phyloP scores from a whole-genome alignment of 2,329 filamentous ascomycete genomes.

The Ceratocystis huliohia region DNA sequence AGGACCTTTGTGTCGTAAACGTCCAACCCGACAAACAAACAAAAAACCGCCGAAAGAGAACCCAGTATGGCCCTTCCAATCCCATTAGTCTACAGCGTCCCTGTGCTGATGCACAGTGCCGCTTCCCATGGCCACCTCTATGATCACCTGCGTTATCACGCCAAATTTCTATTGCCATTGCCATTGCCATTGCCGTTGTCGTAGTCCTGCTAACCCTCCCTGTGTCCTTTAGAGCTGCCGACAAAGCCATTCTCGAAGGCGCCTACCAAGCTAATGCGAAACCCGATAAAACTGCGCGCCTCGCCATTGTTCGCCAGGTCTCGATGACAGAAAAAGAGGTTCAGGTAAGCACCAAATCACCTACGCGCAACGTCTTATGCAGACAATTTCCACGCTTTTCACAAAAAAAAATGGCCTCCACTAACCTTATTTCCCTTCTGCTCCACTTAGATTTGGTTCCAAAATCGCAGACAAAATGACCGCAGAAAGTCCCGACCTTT shows the following conservation, averaged over 20 bases:
- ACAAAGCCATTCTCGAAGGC: constrained; percentile 76
- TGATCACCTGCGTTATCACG: no score
- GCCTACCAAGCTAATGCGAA: constrained; percentile 78
- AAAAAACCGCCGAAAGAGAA: constrained; percentile 22
- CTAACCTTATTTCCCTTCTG: background rate
- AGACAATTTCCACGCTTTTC: background rate
- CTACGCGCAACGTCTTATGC: background rate
- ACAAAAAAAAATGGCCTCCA: background rate
- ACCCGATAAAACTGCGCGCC: constrained; percentile 78
- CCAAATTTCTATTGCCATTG: background rate
- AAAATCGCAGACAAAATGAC: constrained; percentile 87
- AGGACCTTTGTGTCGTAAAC: constrained; percentile 22
- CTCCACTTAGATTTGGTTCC: constrained; percentile 79
- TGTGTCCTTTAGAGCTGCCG: constrained; percentile 54
- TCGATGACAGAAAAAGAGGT: constrained; percentile 91
- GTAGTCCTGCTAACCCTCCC: constrained; percentile 20
- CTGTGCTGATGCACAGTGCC: no score
- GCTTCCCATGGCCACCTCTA: no score
- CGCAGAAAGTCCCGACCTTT: constrained; percentile 77
- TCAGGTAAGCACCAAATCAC: constrained; percentile 50
- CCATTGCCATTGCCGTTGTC: constrained; percentile 9
- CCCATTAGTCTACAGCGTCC: no score
- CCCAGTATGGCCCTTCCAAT: constrained; percentile 19
- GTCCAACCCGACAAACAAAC: constrained; percentile 22
- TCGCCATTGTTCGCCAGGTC: constrained; percentile 72